Evolutionary conservation across 2,329 filamentous ascomycete genomes (phyloP).

Genomic region (Pseudocercospora fijiensis): DNA sequence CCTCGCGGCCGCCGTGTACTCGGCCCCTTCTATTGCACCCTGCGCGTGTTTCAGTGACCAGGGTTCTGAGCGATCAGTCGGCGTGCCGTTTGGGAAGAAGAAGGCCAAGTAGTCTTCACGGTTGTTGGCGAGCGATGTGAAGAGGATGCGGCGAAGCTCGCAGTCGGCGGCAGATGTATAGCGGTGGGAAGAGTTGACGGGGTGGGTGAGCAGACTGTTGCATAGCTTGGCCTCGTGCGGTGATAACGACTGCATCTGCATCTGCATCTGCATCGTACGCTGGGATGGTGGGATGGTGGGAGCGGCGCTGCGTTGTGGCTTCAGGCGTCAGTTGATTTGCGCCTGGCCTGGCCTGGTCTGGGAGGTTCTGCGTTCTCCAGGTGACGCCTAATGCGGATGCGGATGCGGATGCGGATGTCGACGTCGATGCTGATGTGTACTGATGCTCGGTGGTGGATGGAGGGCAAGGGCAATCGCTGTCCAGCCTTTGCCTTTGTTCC

Average conservation of each 20-base stretch:
- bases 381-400: background rate
- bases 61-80: conserved; percentile 29
- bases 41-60: conserved; percentile 86
- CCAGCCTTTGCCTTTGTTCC: background rate
- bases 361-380: too few species aligned
- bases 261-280: conserved; percentile 21
- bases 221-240: conserved; percentile 76
- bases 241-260: conserved; percentile 32
- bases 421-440: too few species aligned
- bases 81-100: conserved; percentile 73
- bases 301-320: background rate
- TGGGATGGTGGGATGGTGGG: conserved; percentile 2
- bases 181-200: conserved; percentile 68
- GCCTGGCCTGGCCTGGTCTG: background rate
- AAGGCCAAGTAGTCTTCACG: conserved; percentile 70
- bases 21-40: conserved; percentile 86
- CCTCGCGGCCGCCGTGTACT: conserved; percentile 87
- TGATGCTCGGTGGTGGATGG: background rate
- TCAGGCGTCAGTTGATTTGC: background rate
- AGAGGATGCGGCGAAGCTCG: conserved; percentile 75
- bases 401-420: background rate
- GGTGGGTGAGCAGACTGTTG: conserved; percentile 75
- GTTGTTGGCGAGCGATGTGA: conserved; percentile 79
- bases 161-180: conserved; percentile 70
- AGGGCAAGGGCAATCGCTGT: background rate